Percentiles rank a stretch among this genome's conserved stretches.
Evolutionary conservation across 2,329 filamentous ascomycete genomes (phyloP).

Genomic region (Pseudocercospora eumusae): DNA sequence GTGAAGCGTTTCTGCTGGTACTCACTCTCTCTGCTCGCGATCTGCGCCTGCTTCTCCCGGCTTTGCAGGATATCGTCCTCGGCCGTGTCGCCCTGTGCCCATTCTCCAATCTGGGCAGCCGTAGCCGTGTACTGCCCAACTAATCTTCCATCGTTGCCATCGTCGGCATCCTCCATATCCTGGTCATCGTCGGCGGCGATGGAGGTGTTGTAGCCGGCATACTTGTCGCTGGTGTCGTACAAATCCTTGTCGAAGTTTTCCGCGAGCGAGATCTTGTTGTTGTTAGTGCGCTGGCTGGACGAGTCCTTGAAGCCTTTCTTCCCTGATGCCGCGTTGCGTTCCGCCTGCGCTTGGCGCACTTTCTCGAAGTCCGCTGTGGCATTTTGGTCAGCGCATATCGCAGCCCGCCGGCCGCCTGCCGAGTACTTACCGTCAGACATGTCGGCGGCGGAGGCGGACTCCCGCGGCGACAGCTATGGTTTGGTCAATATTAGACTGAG

Average conservation of each 20-base stretch:
- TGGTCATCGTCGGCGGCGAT: constrained; percentile 77
- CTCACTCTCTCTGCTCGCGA: constrained; percentile 89
- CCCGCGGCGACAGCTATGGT: constrained; percentile 13
- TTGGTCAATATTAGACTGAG: constrained; percentile 16
- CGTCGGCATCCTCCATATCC: constrained; percentile 72
- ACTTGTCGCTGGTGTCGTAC: constrained; percentile 76
- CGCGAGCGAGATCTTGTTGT: constrained; percentile 81
- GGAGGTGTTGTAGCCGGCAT: constrained; percentile 85
- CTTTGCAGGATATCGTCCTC: constrained; percentile 89
- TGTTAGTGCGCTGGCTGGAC: constrained; percentile 74
- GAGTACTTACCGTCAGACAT: constrained; percentile 27
- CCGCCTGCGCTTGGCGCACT: constrained; percentile 84
- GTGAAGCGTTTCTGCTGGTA: constrained; percentile 98
- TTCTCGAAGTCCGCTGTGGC: constrained; percentile 74
- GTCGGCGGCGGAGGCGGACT: constrained; percentile 23
- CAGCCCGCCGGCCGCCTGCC: background rate
- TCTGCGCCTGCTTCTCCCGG: constrained; percentile 85
- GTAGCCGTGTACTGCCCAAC: constrained; percentile 96
- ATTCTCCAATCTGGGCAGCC: constrained; percentile 88
- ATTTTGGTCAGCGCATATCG: background rate
- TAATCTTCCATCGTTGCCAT: constrained; percentile 66
- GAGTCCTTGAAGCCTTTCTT: constrained; percentile 83
- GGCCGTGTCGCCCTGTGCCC: constrained; percentile 82
- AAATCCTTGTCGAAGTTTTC: constrained; percentile 86
- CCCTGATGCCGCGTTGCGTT: constrained; percentile 74